Evolutionary conservation across 1,284 basidiomycete genomes (phyloP), one percentile per base, ranked within the genome.

Genomic region (Moniliophthora roreri): DNA sequence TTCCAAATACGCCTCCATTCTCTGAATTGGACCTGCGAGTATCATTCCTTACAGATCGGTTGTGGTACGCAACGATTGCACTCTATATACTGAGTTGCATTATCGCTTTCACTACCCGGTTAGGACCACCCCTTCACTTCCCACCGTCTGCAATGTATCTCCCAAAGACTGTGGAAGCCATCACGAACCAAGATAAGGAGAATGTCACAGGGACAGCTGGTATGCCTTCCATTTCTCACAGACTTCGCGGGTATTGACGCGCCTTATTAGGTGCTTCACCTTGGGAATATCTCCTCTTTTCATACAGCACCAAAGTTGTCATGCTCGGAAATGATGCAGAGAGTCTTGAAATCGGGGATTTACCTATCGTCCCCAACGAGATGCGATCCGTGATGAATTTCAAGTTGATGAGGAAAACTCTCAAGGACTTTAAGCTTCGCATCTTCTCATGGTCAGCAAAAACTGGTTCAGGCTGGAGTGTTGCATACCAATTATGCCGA

Each of bases 281-380:
- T 1, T 82, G 80, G 70, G 81, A 81, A 49, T 74, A 74, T 50
- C 68, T 93, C 3, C 67, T 93, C 9, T 95, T 95, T 69, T 85
- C 84, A 11, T 94, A 93, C 66, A 91, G 88, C 23, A 91, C 89
- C 1, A 85, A 87, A 58, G 89, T 95, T 6, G 84, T 95, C 53
- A 84, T 85, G 80, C 83, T 91, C 41, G 91, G 91, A 3, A 84
- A 91, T 66, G 77, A 76, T 7, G 76, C 86, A 3, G 77, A 81
- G 54, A 87, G 82, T 52, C 79, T 95, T 53, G 90, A 95, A 62
- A 91, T 93, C 20, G 90, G 85, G 58, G 92, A 95, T 66, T 71
- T 95, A 40, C 93, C 93, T 1, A 84, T 95, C 50, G 77, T 94
- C 7, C 82, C 86, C 0, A 81, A 77, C 0, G 67, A 80, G 59